These are phyloP conservation scores for Sugiyamaella smithiae DNA, from an alignment of 805 yeast species.

Conservation along the genomic window DNA sequence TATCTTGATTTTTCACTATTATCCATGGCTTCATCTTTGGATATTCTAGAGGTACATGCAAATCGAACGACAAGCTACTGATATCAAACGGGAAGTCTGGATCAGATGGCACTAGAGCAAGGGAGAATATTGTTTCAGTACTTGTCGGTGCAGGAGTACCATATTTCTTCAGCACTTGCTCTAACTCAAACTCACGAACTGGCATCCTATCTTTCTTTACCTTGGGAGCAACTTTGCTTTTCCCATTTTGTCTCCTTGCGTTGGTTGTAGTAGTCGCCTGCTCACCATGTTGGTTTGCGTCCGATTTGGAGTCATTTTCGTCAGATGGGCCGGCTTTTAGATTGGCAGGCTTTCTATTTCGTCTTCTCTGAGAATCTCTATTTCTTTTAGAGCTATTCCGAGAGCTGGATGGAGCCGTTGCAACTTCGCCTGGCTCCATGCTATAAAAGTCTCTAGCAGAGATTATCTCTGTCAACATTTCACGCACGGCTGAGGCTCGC, in stretches of 20 bases:
- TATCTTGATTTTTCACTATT: conserved; percentile 59
- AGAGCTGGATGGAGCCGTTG: not conserved
- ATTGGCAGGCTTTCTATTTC: too few relatives aligned
- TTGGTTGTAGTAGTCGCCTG: too few relatives aligned
- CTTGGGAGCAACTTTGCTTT: too few relatives aligned
- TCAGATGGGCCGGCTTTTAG: too few relatives aligned
- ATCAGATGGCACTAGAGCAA: conserved; percentile 50
- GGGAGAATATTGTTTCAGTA: not conserved
- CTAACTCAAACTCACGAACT: not conserved
- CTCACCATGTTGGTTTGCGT: too few relatives aligned
- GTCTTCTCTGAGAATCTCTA: not conserved
- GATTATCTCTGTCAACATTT: too few relatives aligned
- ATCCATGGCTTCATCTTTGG: conserved; percentile 53
- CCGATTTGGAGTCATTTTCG: too few relatives aligned
- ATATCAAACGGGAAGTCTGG: conserved; percentile 73
- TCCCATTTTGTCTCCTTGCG: too few relatives aligned
- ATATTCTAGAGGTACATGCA: conserved; percentile 54
- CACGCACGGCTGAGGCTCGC: too few relatives aligned
- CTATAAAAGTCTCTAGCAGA: too few relatives aligned
- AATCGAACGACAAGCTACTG: conserved; percentile 48
- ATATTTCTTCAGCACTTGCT: not conserved
- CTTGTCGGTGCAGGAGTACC: not conserved
- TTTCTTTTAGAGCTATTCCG: not conserved
- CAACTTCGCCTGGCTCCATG: not conserved
- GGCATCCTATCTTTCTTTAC: not conserved